Base-by-base conservation (phyloP, 441 rosid genomes). In the Syzygium syzygioides region DNA sequence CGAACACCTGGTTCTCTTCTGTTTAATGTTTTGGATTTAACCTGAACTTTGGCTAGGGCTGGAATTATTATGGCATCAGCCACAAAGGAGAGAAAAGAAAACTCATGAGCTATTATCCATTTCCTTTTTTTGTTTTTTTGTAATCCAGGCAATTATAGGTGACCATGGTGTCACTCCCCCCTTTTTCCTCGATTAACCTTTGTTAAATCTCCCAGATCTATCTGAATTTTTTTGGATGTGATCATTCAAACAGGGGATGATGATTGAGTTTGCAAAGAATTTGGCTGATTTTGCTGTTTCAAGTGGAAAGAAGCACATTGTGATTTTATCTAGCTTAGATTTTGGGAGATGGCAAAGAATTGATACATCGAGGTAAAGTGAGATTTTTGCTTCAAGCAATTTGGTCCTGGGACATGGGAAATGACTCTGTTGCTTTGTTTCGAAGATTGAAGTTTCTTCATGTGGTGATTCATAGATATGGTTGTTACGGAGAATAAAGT, bases 341-440 rank as follows among this genome's bases (percentile, higher is more conserved):
- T 98, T 98, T 93, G 96, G 96, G 86, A 95, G 94, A 92, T 96
- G 94, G 97, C 95, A 93, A 92, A 95, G 89, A 91, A 94, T 96
- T 92, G 99, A 98, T 86, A 91, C 91, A 93, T 95, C 97, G 66
- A 95, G 98, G 99, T 97, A 94, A 62, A 52, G 18, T 30, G 50
- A 55, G 66, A 20, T 8, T 62, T 85, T 30, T 57, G 28, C 86
- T 53, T 52, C 83, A 20, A 71, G 28, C 50, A 37, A 71, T 71
- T 71, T 71, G 3, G 4, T 71, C 37, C 52, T 37, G 50, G 50
- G 83, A 37, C 37, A 20, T 71, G 50, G 48, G 50, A 37, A 34
- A 71, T 37, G 83, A 37, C 83, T 71, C 4, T 64, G 37, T 64
- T 64, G 30, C 30, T 64, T 30, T 20, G 23, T 17, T 64, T 64